These are phyloP conservation scores for Boechera stricta DNA, from an alignment of 345 rosid species.

Conservation along the genomic window DNA sequence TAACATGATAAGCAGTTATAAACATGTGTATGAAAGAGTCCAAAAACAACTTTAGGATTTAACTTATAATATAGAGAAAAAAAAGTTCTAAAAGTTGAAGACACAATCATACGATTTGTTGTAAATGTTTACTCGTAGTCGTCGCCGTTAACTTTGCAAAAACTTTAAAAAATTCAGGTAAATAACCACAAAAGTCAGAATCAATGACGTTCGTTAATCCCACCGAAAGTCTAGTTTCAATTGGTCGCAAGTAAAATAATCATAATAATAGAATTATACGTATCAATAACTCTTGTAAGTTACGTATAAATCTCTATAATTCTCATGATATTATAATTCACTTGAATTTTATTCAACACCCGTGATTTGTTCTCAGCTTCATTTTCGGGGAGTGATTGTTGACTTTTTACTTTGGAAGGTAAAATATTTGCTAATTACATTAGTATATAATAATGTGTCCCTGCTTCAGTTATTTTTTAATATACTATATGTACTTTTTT, in stretches of 20 bases:
- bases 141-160: background rate
- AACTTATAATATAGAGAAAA: background rate
- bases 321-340: background rate
- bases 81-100: background rate
- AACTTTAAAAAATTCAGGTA: background rate
- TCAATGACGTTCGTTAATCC: background rate
- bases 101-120: conserved; percentile 11
- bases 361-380: conserved; percentile 27
- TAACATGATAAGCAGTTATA: background rate
- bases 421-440: background rate
- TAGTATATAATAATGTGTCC: background rate
- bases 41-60: background rate
- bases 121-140: background rate
- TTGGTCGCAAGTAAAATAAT: background rate
- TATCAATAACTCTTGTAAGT: no score
- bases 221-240: background rate
- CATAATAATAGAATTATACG: background rate
- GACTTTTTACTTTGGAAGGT: conserved; percentile 4
- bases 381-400: conserved; percentile 3
- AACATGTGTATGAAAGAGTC: background rate
- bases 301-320: no score
- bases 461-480: background rate
- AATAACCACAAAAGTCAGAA: conserved; percentile 22
- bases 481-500: background rate
- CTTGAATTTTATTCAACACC: conserved; percentile 4